Evolutionary conservation across 2,329 filamentous ascomycete genomes (phyloP).

Genomic region (Aspergillus sp.): DNA sequence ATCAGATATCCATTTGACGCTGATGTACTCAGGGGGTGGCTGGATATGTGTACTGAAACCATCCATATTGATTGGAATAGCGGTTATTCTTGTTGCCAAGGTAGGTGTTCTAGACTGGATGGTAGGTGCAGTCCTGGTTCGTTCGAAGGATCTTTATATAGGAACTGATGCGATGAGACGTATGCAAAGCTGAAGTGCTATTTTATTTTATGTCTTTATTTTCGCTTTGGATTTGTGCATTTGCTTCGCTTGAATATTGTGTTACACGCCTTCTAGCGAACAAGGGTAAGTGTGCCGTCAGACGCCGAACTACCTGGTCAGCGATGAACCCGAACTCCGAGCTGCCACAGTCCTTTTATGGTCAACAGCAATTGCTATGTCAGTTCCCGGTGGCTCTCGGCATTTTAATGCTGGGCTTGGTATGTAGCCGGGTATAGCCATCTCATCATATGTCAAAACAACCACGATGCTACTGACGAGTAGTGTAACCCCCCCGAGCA

Average conservation of each 20-base stretch:
- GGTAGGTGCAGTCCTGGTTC: neutral
- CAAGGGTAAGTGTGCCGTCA: neutral
- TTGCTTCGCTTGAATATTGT: neutral
- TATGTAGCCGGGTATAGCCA: neutral
- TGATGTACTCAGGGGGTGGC: constrained; percentile 1
- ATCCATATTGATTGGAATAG: constrained; percentile 1
- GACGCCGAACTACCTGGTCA: neutral
- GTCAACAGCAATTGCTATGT: neutral
- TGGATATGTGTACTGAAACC: neutral
- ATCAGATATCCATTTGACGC: constrained; percentile 7
- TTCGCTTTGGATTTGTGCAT: neutral
- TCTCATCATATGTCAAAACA: neutral
- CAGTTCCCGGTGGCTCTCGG: neutral
- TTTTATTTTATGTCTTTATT: neutral
- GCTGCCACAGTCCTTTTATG: neutral
- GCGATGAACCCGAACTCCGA: neutral
- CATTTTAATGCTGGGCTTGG: neutral
- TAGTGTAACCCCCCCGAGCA: neutral
- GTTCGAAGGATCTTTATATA: neutral
- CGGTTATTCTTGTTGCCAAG: neutral
- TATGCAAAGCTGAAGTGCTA: neutral
- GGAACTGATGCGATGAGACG: neutral
- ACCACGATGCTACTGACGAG: neutral
- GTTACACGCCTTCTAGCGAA: neutral
- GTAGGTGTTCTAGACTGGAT: neutral